Base-by-base conservation (phyloP, 768 basidiomycete species). In the Rhizopogon vulgaris region DNA sequence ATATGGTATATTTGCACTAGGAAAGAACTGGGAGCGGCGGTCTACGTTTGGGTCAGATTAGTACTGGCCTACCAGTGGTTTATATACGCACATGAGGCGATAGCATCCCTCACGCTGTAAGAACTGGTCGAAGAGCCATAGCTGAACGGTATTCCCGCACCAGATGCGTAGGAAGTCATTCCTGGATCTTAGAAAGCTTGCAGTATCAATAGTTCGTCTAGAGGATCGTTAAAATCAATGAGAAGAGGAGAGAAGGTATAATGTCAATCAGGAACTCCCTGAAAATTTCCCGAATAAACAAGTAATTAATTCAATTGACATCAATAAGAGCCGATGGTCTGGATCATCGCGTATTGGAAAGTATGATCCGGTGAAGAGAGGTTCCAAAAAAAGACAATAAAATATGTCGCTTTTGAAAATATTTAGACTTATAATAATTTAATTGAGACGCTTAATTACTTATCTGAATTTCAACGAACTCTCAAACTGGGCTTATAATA, bases 1-100 rank as follows among this genome's bases (percentile, higher is more conserved):
- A 10, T 76, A 71, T n/a, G 76, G 76, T 24, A 84, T 75, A 30
- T 76, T 74, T 7, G 82, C 80, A 47, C 78, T 79, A 18, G 80
- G 81, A 38, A 87, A 75, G 60, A 78, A 84, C 61, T 87, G 85
- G 7, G 84, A 72, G 28, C 87, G 78, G 49, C 80, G 81, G 63
- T 88, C 87, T 89, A 56, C 17, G 54, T 52, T 50, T 17, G 22
- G 52, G 46, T 55, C 27, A 50, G 41, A 39, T 25, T 8, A 41
- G 53, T 15, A 25, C 38, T 41, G 24, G 3, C 2, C 51, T 32
- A 54, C 46, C 22, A 30, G 6, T 10, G 36, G 22, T 10, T 18
- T 38, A 28, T 39, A 17, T 17, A 66, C 78, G 63, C 57, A 82
- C 84, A 85, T 14, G 84, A 84, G 17, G 77, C 73, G 15, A 86